Evolutionary conservation across 768 basidiomycete genomes (phyloP).

Genomic region (Lentinus brumalis): DNA sequence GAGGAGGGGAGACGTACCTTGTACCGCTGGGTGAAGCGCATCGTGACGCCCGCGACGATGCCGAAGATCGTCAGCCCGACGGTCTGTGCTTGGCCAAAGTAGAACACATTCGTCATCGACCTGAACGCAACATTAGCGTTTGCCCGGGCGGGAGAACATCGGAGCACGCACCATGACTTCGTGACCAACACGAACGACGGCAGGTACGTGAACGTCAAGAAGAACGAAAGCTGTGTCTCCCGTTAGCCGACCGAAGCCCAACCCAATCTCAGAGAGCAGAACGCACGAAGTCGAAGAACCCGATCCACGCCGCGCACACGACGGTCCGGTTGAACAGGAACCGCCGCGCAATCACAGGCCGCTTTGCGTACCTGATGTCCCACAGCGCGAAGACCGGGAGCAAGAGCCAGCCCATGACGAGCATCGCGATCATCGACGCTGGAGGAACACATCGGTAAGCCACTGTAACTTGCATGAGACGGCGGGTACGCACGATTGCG

Average conservation of each 20-base stretch:
- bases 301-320: constrained; percentile 30
- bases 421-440: constrained; percentile 33
- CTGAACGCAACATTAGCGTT: not conserved
- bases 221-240: constrained; percentile 53
- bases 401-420: constrained; percentile 31
- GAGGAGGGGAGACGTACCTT: constrained; percentile 30
- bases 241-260: constrained; percentile 15
- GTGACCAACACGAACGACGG: constrained; percentile 60
- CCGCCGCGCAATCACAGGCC: constrained; percentile 36
- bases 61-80: constrained; percentile 49
- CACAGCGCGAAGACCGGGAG: constrained; percentile 31
- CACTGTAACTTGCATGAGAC: not conserved
- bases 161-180: constrained; percentile 23
- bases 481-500: constrained; percentile 21
- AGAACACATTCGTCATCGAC: constrained; percentile 37
- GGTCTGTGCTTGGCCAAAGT: constrained; percentile 42
- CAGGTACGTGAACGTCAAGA: constrained; percentile 72
- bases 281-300: constrained; percentile 29
- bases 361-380: constrained; percentile 34
- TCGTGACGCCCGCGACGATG: constrained; percentile 49
- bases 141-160: constrained; percentile 44
- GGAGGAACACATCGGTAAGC: constrained; percentile 14
- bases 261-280: not conserved
- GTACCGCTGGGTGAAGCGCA: constrained; percentile 47
- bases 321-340: constrained; percentile 37